Evolutionary conservation across 768 basidiomycete species (phyloP).

Genomic region (Rubroboletus satanas): DNA sequence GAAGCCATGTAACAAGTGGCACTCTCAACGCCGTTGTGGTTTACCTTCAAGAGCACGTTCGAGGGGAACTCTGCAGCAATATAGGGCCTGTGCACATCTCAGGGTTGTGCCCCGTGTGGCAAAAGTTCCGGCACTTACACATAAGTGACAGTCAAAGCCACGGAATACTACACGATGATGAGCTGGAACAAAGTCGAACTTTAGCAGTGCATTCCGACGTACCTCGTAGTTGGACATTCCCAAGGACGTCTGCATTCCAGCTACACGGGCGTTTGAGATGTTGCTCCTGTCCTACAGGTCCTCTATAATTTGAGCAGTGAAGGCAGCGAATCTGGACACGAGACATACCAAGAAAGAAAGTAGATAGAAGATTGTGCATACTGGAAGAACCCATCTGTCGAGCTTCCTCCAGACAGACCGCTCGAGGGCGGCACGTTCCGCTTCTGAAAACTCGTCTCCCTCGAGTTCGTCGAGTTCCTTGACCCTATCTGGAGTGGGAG

Average conservation of each 20-base stretch:
- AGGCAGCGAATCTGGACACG: background rate
- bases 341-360: slow-evolving; percentile 50
- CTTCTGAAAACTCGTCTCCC: slow-evolving; percentile 10
- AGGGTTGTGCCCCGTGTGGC: background rate
- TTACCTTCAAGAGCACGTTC: slow-evolving; percentile 51
- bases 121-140: slow-evolving; percentile 10
- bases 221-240: slow-evolving; percentile 24
- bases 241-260: slow-evolving; percentile 55
- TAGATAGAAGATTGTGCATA: slow-evolving; percentile 48
- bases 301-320: background rate
- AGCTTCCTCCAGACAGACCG: slow-evolving; percentile 46
- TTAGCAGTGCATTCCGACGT: background rate
- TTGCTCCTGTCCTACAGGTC: slow-evolving; percentile 38
- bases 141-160: slow-evolving; percentile 29
- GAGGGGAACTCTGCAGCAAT: slow-evolving; percentile 59
- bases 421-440: slow-evolving; percentile 31
- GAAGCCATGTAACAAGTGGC: background rate
- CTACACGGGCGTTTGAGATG: slow-evolving; percentile 57
- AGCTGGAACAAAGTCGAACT: background rate
- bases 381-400: slow-evolving; percentile 45
- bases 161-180: slow-evolving; percentile 31
- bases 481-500: background rate
- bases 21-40: background rate
- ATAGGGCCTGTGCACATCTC: slow-evolving; percentile 38
- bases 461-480: slow-evolving; percentile 9